Percentiles rank a stretch among this genome's conserved stretches.
Evolutionary conservation across 2,329 filamentous ascomycete species (phyloP).

Genomic region (Seiridium unicorne): DNA sequence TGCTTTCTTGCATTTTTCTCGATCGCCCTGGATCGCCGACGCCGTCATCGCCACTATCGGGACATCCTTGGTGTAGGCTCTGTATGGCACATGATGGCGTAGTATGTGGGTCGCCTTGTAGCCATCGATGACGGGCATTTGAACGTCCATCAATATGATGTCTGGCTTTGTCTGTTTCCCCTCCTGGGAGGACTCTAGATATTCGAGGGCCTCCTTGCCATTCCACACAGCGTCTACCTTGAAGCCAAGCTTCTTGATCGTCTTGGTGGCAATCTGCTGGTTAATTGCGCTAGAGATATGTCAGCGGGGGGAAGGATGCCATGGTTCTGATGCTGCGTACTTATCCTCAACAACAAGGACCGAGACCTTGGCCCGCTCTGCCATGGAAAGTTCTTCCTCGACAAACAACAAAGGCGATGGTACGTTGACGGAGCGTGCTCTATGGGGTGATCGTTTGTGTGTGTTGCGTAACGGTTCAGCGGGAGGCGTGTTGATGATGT

Average conservation of each 20-base stretch:
- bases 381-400: constrained; percentile 48
- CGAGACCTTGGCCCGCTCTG: constrained; percentile 62
- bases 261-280: constrained; percentile 74
- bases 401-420: constrained; percentile 23
- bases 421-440: constrained; percentile 32
- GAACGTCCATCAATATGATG: constrained; percentile 77
- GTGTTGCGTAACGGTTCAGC: constrained; percentile 26
- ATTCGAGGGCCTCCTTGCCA: constrained; percentile 75
- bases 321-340: constrained; percentile 39
- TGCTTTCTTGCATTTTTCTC: constrained; percentile 69
- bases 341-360: constrained; percentile 83
- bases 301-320: constrained; percentile 9
- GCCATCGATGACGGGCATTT: constrained; percentile 75
- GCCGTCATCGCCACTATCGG: constrained; percentile 83
- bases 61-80: constrained; percentile 55
- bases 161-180: constrained; percentile 59
- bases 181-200: constrained; percentile 55
- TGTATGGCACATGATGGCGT: constrained; percentile 66
- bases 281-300: constrained; percentile 54
- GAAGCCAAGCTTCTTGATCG: constrained; percentile 72
- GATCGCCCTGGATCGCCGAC: constrained; percentile 73
- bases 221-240: constrained; percentile 72
- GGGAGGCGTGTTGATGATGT: constrained; percentile 42
- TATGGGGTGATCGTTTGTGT: constrained; percentile 20
- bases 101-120: constrained; percentile 75